phyloP scores from a whole-genome alignment of 352 stramenopile species.

The Phytophthora aleatoria region DNA sequence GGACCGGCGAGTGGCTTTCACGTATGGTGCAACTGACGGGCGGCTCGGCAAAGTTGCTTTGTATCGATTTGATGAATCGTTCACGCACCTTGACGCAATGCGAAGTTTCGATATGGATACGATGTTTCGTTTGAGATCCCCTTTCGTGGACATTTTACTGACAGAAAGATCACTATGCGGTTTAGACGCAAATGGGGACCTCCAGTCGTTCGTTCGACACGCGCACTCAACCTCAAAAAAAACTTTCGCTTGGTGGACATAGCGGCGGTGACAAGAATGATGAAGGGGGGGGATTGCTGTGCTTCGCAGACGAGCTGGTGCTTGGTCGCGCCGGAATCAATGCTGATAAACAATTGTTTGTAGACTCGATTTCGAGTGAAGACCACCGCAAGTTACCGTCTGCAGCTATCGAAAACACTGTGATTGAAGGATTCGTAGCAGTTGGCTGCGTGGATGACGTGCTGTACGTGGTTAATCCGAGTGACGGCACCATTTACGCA shows the following conservation, averaged over 20 bases:
- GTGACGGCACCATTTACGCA: constrained; percentile 4
- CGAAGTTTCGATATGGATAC: not conserved
- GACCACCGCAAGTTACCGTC: not conserved
- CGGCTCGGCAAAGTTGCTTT: not conserved
- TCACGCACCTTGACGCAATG: not conserved
- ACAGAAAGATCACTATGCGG: not conserved
- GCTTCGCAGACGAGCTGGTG: not conserved
- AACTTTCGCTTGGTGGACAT: not conserved
- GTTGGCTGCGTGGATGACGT: constrained; percentile 24
- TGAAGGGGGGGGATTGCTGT: not conserved
- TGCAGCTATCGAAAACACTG: not conserved
- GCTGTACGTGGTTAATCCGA: constrained; percentile 38
- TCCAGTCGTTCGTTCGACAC: constrained; percentile 1
- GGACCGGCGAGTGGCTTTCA: constrained; percentile 3
- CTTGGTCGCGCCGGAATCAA: not conserved
- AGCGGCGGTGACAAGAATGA: not conserved
- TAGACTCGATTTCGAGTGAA: not conserved
- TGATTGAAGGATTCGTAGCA: not conserved
- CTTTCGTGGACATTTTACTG: not conserved
- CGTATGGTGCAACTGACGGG: not conserved
- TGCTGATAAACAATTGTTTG: not conserved
- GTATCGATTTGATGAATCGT: constrained; percentile 1
- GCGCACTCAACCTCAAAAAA: not conserved
- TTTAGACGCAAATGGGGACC: not conserved
- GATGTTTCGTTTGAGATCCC: not conserved